These are phyloP conservation scores for Aspergillus cavernicola DNA, from an alignment of 495 filamentous ascomycete genomes.

Conservation along the genomic window DNA sequence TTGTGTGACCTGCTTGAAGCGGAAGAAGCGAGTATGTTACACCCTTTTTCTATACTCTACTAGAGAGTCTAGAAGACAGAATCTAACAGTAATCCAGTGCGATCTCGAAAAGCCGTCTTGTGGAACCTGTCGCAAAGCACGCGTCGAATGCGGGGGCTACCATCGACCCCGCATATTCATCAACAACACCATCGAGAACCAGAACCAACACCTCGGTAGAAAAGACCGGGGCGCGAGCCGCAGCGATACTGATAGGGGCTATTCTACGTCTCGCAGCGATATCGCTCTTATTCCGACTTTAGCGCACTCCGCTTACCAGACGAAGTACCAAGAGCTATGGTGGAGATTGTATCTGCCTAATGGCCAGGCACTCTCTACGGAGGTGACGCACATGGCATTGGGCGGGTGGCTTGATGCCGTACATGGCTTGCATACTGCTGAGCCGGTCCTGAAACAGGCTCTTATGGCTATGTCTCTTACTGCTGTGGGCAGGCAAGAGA, in stretches of 20 bases:
- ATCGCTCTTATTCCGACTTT: background rate
- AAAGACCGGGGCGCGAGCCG: background rate
- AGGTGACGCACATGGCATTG: background rate
- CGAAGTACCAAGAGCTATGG: slow-evolving; percentile 6
- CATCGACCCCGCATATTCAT: slow-evolving; percentile 9
- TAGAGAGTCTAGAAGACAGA: background rate
- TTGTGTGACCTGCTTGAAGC: slow-evolving; percentile 9
- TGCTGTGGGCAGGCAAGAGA: background rate
- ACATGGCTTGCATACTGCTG: background rate
- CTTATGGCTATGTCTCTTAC: slow-evolving; percentile 2
- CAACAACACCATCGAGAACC: slow-evolving; percentile 7
- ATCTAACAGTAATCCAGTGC: background rate
- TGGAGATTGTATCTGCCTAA: slow-evolving; percentile 10
- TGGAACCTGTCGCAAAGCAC: slow-evolving; percentile 11
- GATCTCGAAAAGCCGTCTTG: slow-evolving; percentile 10
- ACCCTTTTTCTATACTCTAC: background rate
- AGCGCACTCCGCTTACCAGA: slow-evolving; percentile 7
- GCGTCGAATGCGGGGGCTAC: slow-evolving; percentile 9
- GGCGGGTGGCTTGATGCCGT: slow-evolving; percentile 9
- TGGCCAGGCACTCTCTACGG: background rate
- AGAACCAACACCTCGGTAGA: background rate
- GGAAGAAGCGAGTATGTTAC: slow-evolving; percentile 6
- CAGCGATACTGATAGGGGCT: background rate
- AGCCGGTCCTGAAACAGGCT: background rate
- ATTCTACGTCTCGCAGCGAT: background rate